A percentile compares a stretch with the other conserved stretches of the same genome.
Conservation (phyloP, 805 yeast species). For the Pichia nanzhaoensis region DNA sequence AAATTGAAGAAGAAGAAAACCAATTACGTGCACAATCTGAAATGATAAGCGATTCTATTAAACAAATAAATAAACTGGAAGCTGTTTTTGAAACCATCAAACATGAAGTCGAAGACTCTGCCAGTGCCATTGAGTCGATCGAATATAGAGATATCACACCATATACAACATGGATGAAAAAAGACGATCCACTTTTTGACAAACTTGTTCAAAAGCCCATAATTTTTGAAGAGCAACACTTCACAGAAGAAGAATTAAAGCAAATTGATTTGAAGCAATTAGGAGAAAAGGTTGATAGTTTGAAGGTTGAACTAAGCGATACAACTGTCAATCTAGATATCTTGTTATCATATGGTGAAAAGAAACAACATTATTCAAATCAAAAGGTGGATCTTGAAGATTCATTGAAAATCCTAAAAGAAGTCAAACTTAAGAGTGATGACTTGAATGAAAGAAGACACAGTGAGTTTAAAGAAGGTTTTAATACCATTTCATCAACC, state of each 20-base stretch:
- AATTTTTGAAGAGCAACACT: slow-evolving; percentile 31
- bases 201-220: slow-evolving; percentile 23
- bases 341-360: slow-evolving; percentile 65
- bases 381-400: slow-evolving; percentile 59
- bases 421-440: slow-evolving; percentile 53
- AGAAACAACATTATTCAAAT: slow-evolving; percentile 55
- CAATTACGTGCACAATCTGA: slow-evolving; percentile 38
- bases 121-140: slow-evolving; percentile 22
- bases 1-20: slow-evolving; percentile 62
- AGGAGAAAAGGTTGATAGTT: slow-evolving; percentile 43
- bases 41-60: slow-evolving; percentile 31
- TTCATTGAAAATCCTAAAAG: slow-evolving; percentile 44
- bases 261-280: slow-evolving; percentile 42
- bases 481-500: slow-evolving; percentile 75
- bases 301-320: slow-evolving; percentile 50
- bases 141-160: slow-evolving; percentile 49
- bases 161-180: slow-evolving; percentile 45
- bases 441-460: slow-evolving; percentile 65
- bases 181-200: slow-evolving; percentile 22
- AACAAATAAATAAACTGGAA: slow-evolving; percentile 25
- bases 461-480: slow-evolving; percentile 92
- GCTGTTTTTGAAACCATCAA: slow-evolving; percentile 23
- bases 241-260: slow-evolving; percentile 41
- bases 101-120: slow-evolving; percentile 30
- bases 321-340: slow-evolving; percentile 67